Percentiles rank a stretch among this genome's conserved stretches.
phyloP scores from a whole-genome alignment of 106 monocot genomes.

The Platanthera zijinensis region DNA sequence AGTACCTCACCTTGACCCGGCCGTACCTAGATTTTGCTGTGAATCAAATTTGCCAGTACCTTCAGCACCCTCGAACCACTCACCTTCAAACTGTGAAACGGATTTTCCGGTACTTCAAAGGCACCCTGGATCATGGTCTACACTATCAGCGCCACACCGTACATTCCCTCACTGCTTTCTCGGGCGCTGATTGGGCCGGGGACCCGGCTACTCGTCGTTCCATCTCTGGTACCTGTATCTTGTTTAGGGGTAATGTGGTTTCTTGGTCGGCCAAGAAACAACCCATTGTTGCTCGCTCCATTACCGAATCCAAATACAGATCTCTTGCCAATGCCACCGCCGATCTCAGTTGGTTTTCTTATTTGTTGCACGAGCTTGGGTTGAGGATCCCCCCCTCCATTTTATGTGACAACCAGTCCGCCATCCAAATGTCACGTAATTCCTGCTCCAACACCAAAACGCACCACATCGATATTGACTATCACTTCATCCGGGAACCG shows the following conservation, averaged over 20 bases:
- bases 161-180: neutral
- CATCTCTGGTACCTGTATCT: neutral
- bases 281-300: no score
- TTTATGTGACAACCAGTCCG: neutral
- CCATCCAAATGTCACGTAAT: neutral
- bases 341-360: neutral
- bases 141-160: no score
- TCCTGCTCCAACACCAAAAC: neutral
- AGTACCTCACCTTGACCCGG: neutral
- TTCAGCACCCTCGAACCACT: neutral
- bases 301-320: neutral
- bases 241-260: no score
- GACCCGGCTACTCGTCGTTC: neutral
- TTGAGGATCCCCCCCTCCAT: neutral
- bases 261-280: no score
- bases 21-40: neutral
- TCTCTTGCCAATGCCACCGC: neutral
- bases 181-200: conserved; percentile 1
- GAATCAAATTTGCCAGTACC: neutral
- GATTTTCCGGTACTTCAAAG: neutral
- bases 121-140: neutral
- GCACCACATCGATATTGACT: neutral
- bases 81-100: neutral
- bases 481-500: neutral
- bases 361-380: neutral